These are phyloP conservation scores for Trichoderma gracile DNA, from an alignment of 2,329 filamentous ascomycete genomes.

Conservation along the genomic window DNA sequence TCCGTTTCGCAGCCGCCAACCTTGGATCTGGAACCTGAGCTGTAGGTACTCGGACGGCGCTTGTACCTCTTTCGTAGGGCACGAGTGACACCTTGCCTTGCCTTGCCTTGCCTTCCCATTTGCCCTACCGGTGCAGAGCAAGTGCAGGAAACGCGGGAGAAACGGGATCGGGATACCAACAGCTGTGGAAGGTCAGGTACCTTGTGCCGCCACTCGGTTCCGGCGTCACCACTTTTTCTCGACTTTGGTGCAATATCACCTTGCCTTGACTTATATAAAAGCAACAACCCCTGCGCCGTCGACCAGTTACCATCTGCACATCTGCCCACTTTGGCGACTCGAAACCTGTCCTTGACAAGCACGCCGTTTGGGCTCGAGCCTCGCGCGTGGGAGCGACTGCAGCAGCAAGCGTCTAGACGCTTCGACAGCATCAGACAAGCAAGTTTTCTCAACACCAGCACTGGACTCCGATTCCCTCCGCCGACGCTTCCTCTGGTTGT, in stretches of 20 bases:
- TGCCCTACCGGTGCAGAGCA: not conserved
- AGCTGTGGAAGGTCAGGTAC: not conserved
- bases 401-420: not conserved
- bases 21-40: not conserved
- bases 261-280: too few relatives aligned
- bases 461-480: too few relatives aligned
- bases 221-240: not conserved
- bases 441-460: too few relatives aligned
- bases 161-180: conserved; percentile 4
- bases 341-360: not conserved
- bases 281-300: conserved; percentile 8
- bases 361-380: not conserved
- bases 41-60: not conserved
- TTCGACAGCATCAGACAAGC: too few relatives aligned
- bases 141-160: conserved; percentile 10
- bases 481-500: too few relatives aligned
- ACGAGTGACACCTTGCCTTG: not conserved
- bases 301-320: not conserved
- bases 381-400: not conserved
- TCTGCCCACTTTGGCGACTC: not conserved
- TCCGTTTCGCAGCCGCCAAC: conserved; percentile 5
- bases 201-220: conserved; percentile 21
- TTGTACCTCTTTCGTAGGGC: too few relatives aligned
- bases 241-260: too few relatives aligned
- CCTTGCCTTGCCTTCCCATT: not conserved